Conservation (phyloP, 2,329 filamentous ascomycete species). For the Trichoderma breve region DNA sequence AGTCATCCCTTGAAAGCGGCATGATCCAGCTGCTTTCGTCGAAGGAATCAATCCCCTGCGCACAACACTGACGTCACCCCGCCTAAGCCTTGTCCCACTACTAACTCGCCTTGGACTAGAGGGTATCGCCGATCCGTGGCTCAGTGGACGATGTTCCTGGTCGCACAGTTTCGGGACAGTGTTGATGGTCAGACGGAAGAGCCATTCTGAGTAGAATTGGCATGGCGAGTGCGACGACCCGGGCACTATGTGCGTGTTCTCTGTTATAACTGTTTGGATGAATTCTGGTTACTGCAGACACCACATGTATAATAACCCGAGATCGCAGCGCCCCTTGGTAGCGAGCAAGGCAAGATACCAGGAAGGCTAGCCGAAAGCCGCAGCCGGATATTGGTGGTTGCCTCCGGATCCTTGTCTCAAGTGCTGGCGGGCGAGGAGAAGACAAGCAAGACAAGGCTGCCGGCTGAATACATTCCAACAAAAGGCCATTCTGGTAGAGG, state of each 20-base stretch:
- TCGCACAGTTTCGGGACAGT: slow-evolving; percentile 9
- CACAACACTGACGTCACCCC: slow-evolving; percentile 6
- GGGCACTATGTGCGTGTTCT: neutral
- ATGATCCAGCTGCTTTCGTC: slow-evolving; percentile 1
- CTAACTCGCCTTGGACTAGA: slow-evolving; percentile 1
- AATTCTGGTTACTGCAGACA: neutral
- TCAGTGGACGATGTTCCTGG: neutral
- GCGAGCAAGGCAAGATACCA: neutral
- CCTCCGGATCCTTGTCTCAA: slow-evolving; percentile 7
- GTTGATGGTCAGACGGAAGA: neutral
- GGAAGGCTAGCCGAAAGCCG: neutral
- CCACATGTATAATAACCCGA: neutral
- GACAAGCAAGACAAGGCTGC: neutral
- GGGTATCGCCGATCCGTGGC: slow-evolving; percentile 5
- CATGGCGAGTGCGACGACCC: neutral
- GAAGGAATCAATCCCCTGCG: slow-evolving; percentile 3
- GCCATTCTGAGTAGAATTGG: neutral
- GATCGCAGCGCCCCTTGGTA: neutral
- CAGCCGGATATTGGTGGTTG: neutral
- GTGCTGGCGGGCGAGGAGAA: neutral
- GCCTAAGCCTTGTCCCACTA: slow-evolving; percentile 1
- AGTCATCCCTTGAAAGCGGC: neutral
- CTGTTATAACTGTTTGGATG: neutral
- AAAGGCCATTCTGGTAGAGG: neutral
- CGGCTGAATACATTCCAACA: neutral